Evolutionary conservation across 73 alveolate species (phyloP), one percentile per base, ranked within the genome.

Genomic region (Stentor coeruleus): DNA sequence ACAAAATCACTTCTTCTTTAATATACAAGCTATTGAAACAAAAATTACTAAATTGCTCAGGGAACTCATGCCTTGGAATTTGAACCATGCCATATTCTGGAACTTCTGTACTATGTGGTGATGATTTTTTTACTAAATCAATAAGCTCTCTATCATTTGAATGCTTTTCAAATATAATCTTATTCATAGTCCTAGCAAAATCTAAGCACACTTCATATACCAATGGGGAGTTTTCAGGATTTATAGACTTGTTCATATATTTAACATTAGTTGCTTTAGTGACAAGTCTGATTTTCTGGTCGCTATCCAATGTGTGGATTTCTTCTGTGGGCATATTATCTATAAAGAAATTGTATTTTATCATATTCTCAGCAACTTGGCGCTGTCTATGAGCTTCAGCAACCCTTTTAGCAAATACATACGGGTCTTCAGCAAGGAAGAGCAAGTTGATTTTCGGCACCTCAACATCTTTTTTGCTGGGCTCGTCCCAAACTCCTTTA

Each of bases 121-220:
- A 79, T 41, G 89, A 81, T 59, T 91, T 87, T 35, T 82, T 84
- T 33, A 87, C 90, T 81, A 86, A 83, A 84, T 84, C 82, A 38
- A 90, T 95, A 49, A 86, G 84, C 66, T 66, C 91, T 38, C 75
- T 79, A 39, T 91, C 91, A 38, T 84, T 93, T 81, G 84, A 82
- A 80, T 92, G 89, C 83, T 96, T 95, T 76, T 97, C 98, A 82
- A 95, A 92, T 76, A 97, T 97, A 38, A 95, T 95, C 91, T 94
- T 96, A 81, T 97, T 97, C 96, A 97, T 97, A 1, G 99, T 96
- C 83, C 99, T 90, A 59, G 96, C 95, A 81, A 92, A 97, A 87
- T 97, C 98, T 28, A 85, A 72, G 82, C 91, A 89, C 15, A 90
- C 98, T 76, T 94, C 98, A 35, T 76, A 74, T 36, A 94, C 41